Base-by-base conservation (phyloP, 2,329 filamentous ascomycete species). In the Blastomyces gilchristii region DNA sequence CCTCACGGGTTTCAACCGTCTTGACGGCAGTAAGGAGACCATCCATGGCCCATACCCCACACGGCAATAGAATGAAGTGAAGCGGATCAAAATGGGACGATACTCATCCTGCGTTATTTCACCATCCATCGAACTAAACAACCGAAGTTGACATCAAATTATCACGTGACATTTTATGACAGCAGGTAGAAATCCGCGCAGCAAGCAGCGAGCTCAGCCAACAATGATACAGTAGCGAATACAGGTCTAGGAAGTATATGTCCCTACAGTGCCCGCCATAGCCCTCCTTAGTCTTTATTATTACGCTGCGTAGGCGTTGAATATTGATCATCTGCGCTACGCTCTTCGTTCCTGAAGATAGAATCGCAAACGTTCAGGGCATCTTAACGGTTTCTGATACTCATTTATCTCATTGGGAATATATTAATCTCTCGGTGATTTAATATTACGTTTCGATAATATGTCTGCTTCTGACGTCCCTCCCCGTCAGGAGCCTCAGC, bases 1-100 rank as follows among this genome's bases (percentile, higher is more conserved):
- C 62, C 50, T 41, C 25, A 5, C 31, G 62, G 16, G 54, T 72
- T 34, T 34, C 57, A n/a, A 72, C 69, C 7, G 74, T 74, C 49
- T 75, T 76, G n/a, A 76, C 71, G 43, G 72, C 74, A 16, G 71
- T 76, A 53, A 78, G 67, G 60, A 78, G 71, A 9, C 67, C 71
- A 61, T 77, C 75, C 76, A 78, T 78, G 47, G 22, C 49, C 34
- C 37, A 49, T 54, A n/a, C 12, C 34, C 37, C 39, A 31, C 57
- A 31, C 28, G 3, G 8, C 3, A n/a, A 31, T 45, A 31, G 37
- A 43, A 61, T 43, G 22, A 25, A 25, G n/a, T 61, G 18, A 61
- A 34, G 8, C 2, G 5, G 45, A 37, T 57, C n/a, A 43, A 41
- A 57, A 41, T 5, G 37, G 34, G 11, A 54, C 9, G 28, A 12